A percentile compares a stretch with the other conserved stretches of the same genome.
Evolutionary conservation across 2,329 filamentous ascomycete species (phyloP).

Genomic region (Seiridium cupressi): DNA sequence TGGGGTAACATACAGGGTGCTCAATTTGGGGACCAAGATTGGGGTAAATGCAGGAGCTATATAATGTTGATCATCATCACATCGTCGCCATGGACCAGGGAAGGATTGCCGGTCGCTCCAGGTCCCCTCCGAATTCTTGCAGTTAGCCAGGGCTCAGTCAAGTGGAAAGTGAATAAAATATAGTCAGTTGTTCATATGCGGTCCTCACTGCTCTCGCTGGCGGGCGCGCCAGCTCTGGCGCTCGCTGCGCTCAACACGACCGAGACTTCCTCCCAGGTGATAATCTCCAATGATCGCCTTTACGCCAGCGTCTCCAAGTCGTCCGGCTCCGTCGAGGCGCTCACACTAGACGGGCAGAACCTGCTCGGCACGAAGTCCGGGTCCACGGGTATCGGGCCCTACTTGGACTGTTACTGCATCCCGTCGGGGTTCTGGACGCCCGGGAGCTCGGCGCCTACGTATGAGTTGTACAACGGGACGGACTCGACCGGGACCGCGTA

Average conservation of each 20-base stretch:
- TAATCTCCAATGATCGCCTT: slow-evolving; percentile 36
- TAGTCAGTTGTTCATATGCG: neutral
- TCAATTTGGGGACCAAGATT: neutral
- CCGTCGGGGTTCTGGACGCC: slow-evolving; percentile 60
- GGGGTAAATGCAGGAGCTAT: neutral
- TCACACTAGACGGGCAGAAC: slow-evolving; percentile 39
- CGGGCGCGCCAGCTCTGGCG: neutral
- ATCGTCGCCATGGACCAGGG: neutral
- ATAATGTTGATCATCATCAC: neutral
- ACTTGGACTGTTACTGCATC: slow-evolving; percentile 63
- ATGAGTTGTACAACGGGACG: slow-evolving; percentile 48
- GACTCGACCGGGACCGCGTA: slow-evolving; percentile 51
- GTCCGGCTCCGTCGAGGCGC: slow-evolving; percentile 32
- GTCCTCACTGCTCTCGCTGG: neutral
- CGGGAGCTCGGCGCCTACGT: slow-evolving; percentile 45
- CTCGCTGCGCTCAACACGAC: slow-evolving; percentile 26
- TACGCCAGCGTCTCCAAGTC: slow-evolving; percentile 34
- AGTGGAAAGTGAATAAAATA: too few relatives aligned
- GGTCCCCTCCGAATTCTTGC: neutral
- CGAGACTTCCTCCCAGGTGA: slow-evolving; percentile 29
- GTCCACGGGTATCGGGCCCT: slow-evolving; percentile 48
- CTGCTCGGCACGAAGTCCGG: slow-evolving; percentile 47
- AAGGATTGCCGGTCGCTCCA: neutral
- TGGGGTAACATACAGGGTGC: neutral
- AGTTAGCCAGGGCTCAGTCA: too few relatives aligned